Base-by-base conservation (phyloP, 257 asterid species). In the Nicotiana benthamiana region DNA sequence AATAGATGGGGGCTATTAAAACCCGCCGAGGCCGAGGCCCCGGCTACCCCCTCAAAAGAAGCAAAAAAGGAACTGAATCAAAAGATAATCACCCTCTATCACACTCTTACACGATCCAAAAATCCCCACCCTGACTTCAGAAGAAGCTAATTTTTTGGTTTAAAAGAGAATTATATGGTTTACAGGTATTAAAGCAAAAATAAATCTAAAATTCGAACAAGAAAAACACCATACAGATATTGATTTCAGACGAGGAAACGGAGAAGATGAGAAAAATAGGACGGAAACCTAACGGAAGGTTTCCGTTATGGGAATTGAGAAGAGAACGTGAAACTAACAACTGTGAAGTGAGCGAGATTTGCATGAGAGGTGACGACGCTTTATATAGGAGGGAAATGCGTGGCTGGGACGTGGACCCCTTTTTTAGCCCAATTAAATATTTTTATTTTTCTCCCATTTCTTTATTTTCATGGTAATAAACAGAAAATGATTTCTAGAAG, bases 21-120 rank as follows among this genome's bases (percentile, higher is more conserved):
- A 95, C 94, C 98, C 97, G 99, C 97, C 99, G 98, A 93, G 98
- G 99, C 99, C 97, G 97, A 88, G 86, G 99, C 98, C 99, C 98
- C 99, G 99, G 99, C 99, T 93, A 91, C 99, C 99, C 99, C 99
- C 99, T 92, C 99, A 95, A 93, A 93, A 87, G 98, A 90, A 89
- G 99, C 92, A 88, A 83, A 88, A 75, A 86, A 20, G 61, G 86
- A 91, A 82, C 90, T 79, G 79, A 83, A 87, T 91, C 93, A 93
- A 97, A 93, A 88, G 83, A 90, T 67, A 87, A 86, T 86, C 82
- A 84, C 64, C 26, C 85, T 92, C 93, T 82, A 86, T 51, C 75
- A 77, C 89, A 80, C 87, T 80, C 60, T 81, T 80, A 89, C 87
- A 78, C 27, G 84, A 84, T 76, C 77, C 91, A 46, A 88, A 89